phyloP scores from a whole-genome alignment of 2,329 filamentous ascomycete genomes.

The Trichocomaceae sp. region DNA sequence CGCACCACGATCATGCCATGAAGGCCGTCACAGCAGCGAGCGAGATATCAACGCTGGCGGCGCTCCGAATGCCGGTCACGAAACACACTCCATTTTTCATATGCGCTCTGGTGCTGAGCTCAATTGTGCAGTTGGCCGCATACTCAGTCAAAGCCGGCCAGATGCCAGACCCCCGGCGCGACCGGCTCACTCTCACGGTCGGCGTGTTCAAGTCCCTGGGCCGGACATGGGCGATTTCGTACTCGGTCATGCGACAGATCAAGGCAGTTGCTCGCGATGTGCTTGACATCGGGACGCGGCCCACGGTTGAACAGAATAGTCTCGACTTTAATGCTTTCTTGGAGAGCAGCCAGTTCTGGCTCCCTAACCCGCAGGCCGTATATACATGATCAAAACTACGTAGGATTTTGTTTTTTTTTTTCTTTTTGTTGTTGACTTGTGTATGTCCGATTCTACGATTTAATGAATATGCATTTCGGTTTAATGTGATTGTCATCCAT shows the following conservation, averaged over 20 bases:
- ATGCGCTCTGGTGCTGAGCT: conserved; percentile 69
- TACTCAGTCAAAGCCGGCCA: conserved; percentile 58
- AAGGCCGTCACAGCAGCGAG: conserved; percentile 76
- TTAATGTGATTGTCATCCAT: background rate
- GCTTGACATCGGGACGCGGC: conserved; percentile 38
- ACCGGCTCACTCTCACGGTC: conserved; percentile 71
- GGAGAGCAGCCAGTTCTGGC: conserved; percentile 31
- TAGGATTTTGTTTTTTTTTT: background rate
- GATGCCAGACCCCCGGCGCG: conserved; percentile 53
- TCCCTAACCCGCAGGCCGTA: conserved; percentile 17
- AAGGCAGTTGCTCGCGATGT: conserved; percentile 74
- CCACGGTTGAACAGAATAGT: conserved; percentile 25
- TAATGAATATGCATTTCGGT: background rate
- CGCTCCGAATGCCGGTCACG: conserved; percentile 50
- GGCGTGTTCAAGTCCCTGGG: conserved; percentile 65
- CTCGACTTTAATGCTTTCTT: conserved; percentile 30
- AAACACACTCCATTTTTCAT: conserved; percentile 80
- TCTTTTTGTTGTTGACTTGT: no score
- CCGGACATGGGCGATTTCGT: conserved; percentile 66
- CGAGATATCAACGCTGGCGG: conserved; percentile 69
- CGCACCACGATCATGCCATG: conserved; percentile 56
- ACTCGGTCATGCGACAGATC: conserved; percentile 64
- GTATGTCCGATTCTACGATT: background rate
- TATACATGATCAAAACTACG: background rate
- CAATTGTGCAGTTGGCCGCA: conserved; percentile 73